Base-by-base conservation (phyloP, 169 alveolate genomes). In the Plasmodium coatneyi region DNA sequence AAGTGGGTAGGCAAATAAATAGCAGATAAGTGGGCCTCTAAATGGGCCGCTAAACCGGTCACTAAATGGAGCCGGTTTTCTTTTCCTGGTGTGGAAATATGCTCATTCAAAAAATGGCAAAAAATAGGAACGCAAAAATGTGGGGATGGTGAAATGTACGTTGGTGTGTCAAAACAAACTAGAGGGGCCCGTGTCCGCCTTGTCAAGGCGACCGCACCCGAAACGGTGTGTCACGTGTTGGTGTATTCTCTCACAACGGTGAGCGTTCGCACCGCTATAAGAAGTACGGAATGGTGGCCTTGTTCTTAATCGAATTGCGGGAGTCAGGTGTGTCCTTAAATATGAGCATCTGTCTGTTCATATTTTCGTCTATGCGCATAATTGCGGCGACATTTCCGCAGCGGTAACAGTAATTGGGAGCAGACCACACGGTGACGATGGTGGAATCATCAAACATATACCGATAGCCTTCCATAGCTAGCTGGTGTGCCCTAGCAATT, bases 401-500 rank as follows among this genome's bases (percentile, higher is more conserved):
- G 92, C 99, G 96, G 96, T 98, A 99, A 96, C 99, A 99, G 96
- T 99, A 99, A 96, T 99, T 99, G 16, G 99, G 99, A 34, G 99
- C 99, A 14, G 99, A 98, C 97, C 99, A 99, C 25, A 99, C 98
- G 3, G 99, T 99, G 32, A 99, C 99, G 46, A 99, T 99, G 82
- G 96, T 96, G 46, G 97, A 96, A 71, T 98, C 99, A 91, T 99
- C 99, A 80, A 92, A 74, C 98, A 98, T 96, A 98, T 99, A 98
- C 96, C 98, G 98, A 96, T 98, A 99, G 56, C 99, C 99, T 80
- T 99, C 99, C 99, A 99, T 99, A 66, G 99, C 99, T 82, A 99
- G 98, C 95, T 99, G 99, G 95, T 99, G 99, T 12, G 99, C 99
- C 90, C 99, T 96, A n/a, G 99, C 99, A 89, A 99, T 99, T 80